These are phyloP conservation scores for Raffaelea albimanens DNA, from an alignment of 2,329 filamentous ascomycete genomes.

Conservation along the genomic window DNA sequence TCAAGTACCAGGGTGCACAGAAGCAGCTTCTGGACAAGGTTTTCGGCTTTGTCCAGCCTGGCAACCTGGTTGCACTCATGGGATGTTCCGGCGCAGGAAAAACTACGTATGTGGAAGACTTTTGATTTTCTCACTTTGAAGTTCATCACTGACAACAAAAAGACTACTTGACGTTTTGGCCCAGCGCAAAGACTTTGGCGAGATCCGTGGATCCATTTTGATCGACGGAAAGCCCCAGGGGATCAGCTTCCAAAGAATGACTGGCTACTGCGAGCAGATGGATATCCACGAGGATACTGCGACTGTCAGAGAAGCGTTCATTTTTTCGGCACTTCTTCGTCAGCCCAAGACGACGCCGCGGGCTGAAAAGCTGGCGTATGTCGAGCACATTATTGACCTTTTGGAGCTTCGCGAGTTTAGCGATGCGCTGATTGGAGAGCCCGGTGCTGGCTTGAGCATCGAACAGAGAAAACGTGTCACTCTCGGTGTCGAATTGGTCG, in stretches of 20 bases:
- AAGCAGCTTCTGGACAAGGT: slow-evolving; percentile 70
- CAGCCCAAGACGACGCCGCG: slow-evolving; percentile 56
- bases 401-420: slow-evolving; percentile 38
- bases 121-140: too few relatives aligned
- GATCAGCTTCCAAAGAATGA: slow-evolving; percentile 67
- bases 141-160: too few relatives aligned
- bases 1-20: slow-evolving; percentile 48
- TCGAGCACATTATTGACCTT: slow-evolving; percentile 66
- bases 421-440: slow-evolving; percentile 31
- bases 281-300: slow-evolving; percentile 66
- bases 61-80: slow-evolving; percentile 70
- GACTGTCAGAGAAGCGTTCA: slow-evolving; percentile 67
- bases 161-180: slow-evolving; percentile 68
- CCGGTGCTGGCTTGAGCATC: slow-evolving; percentile 33
- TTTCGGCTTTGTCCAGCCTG: slow-evolving; percentile 75
- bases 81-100: slow-evolving; percentile 79
- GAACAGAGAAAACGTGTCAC: slow-evolving; percentile 47
- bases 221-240: slow-evolving; percentile 66
- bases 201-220: slow-evolving; percentile 63
- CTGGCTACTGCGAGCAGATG: slow-evolving; percentile 74
- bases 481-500: slow-evolving; percentile 52
- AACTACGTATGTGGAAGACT: slow-evolving; percentile 39
- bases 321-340: slow-evolving; percentile 64
- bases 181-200: slow-evolving; percentile 69
- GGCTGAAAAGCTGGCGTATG: slow-evolving; percentile 65